Conservation (phyloP, 495 filamentous ascomycete genomes). For the Jackrogersella minutella region DNA sequence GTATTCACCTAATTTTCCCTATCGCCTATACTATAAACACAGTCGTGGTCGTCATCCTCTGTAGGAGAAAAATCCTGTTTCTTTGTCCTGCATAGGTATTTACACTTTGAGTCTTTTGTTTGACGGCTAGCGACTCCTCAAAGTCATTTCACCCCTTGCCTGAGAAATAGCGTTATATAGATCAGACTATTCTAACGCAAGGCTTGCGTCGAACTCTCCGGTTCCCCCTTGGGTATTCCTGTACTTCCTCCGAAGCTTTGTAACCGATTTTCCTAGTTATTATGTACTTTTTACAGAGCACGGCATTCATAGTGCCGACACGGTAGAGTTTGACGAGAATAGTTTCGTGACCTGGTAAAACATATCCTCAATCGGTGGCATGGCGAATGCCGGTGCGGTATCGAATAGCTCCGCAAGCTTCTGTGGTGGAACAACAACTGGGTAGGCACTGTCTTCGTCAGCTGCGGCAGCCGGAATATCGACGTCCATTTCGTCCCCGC, state of each 20-base stretch:
- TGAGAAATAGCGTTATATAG: not conserved
- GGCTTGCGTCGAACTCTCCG: not conserved
- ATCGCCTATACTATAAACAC: not conserved
- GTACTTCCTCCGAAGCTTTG: not conserved
- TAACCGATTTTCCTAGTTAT: not conserved
- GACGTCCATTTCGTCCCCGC: conserved; percentile 54
- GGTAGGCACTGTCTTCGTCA: conserved; percentile 51
- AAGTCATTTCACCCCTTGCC: not conserved
- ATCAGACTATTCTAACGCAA: not conserved
- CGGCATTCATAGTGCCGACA: conserved; percentile 4
- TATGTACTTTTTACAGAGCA: not conserved
- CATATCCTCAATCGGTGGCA: conserved; percentile 79
- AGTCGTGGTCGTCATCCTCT: not conserved
- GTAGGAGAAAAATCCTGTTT: no score
- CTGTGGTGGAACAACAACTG: conserved; percentile 67
- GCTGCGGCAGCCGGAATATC: conserved; percentile 44
- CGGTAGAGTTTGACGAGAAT: conserved; percentile 58
- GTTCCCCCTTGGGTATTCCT: not conserved
- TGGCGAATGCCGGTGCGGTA: conserved; percentile 72
- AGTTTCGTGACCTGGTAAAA: conserved; percentile 76
- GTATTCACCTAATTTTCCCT: not conserved
- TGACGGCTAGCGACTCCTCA: not conserved
- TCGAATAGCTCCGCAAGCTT: conserved; percentile 78
- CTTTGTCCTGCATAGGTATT: no score
- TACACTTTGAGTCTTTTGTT: no score